These are phyloP conservation scores for Colletotrichum sp. DNA, from an alignment of 2,329 filamentous ascomycete species.

Conservation along the genomic window DNA sequence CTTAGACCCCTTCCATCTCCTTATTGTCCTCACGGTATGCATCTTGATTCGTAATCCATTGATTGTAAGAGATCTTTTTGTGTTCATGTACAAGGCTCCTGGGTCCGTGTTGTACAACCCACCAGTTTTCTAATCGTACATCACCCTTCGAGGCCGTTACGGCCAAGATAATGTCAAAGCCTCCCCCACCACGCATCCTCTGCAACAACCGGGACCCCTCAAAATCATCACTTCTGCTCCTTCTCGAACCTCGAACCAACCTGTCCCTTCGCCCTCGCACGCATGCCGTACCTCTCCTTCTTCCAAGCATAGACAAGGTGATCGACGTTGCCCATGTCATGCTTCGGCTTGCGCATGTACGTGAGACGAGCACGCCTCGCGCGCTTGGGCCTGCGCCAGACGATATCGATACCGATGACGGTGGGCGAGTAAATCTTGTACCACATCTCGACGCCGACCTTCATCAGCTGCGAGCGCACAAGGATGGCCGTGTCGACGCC, in stretches of 20 bases:
- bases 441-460: constrained; percentile 95
- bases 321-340: constrained; percentile 87
- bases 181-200: neutral
- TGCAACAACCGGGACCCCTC: neutral
- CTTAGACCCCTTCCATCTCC: neutral
- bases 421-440: constrained; percentile 93
- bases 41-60: neutral
- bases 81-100: constrained; percentile 10
- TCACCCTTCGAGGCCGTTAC: neutral
- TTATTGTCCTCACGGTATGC: neutral
- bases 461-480: constrained; percentile 83
- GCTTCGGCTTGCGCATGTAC: constrained; percentile 87
- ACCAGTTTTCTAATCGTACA: constrained; percentile 12
- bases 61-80: neutral
- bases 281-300: constrained; percentile 47
- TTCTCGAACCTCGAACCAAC: constrained; percentile 14
- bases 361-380: constrained; percentile 87
- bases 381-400: constrained; percentile 84
- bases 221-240: neutral
- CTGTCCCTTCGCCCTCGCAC: constrained; percentile 22
- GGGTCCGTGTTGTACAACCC: constrained; percentile 12
- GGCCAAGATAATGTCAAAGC: neutral
- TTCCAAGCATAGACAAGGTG: constrained; percentile 68
- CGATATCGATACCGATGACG: constrained; percentile 89
- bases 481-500: constrained; percentile 89